Percentiles rank a stretch among this genome's conserved stretches.
Evolutionary conservation across 805 yeast genomes (phyloP).

Genomic region (Ogataea ramenticola): DNA sequence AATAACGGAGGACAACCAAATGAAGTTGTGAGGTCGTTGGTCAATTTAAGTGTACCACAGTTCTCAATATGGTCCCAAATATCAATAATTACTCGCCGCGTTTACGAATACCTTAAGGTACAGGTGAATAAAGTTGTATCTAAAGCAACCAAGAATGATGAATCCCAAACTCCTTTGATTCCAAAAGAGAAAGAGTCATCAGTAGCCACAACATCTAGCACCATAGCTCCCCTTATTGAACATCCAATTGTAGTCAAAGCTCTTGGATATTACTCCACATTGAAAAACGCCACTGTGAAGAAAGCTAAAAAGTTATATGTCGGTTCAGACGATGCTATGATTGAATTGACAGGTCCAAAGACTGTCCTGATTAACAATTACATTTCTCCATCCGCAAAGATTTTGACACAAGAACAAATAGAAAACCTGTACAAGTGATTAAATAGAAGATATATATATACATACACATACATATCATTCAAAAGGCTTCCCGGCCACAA

Average conservation of each 20-base stretch:
- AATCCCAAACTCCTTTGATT: not conserved
- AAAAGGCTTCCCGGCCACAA: too few species aligned
- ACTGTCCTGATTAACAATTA: conserved; percentile 22
- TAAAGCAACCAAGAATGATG: not conserved
- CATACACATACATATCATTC: not conserved
- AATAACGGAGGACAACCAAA: not conserved
- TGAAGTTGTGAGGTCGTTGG: conserved; percentile 11
- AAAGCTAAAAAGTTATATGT: conserved; percentile 6
- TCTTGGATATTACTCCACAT: not conserved
- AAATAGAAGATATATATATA: not conserved
- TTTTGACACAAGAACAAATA: conserved; percentile 18
- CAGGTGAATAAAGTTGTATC: not conserved
- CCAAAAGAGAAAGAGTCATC: not conserved
- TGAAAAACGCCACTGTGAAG: conserved; percentile 1
- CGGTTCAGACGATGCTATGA: conserved; percentile 17
- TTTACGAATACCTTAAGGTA: not conserved
- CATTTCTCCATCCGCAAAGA: conserved; percentile 15
- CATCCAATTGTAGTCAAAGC: not conserved
- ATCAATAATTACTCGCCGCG: not conserved
- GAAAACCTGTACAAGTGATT: conserved; percentile 3
- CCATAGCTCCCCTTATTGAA: too few species aligned
- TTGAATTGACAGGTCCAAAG: conserved; percentile 25
- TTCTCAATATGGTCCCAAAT: conserved; percentile 6
- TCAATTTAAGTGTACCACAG: conserved; percentile 19
- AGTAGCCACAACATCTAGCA: too few species aligned